Evolutionary conservation across 2,329 filamentous ascomycete species (phyloP), one percentile per base, ranked within the genome.

Genomic region (Aspergillus sp.): DNA sequence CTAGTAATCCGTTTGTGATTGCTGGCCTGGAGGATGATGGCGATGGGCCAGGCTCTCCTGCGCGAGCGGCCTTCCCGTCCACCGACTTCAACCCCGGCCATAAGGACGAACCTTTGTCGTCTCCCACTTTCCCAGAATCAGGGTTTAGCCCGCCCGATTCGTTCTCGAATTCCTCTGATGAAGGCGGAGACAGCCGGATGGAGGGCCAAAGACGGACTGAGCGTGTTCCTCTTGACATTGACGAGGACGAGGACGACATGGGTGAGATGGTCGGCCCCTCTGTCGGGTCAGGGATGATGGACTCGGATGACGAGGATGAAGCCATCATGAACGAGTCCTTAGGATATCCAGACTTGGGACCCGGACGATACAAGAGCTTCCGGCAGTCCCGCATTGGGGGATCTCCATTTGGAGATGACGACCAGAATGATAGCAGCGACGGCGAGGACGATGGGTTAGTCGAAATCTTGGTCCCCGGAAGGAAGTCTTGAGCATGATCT

Each of bases 281-380:
- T 63, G 71, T 50, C 64, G 71, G 64, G 40, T 76, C 75, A 43
- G 78, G 73, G 23, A 78, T 77, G 52, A 63, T 77, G 64, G 79
- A 80, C 47, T 79, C 78, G 23, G 77, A 78, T 31, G 81, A 80
- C 13, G 76, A 77, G 32, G 78, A 82, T 11, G 80, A 83, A 4
- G 80, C 71, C 20, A 70, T 75, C 34, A 73, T 83, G 23, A 83
- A 85, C 38, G 84, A 88, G 57, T 85, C 86, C 61, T 83, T 88
- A 71, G 86, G 85, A 13, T 86, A 88, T 53, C 88, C 88, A 60
- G 84, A 83, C 58, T 83, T 88, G 73, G 84, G 62, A 2, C 57
- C 66, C 9, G 63, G 54, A 11, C 62, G 69, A 47, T 73, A 72
- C 50, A 64, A 64, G 40, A 86, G 65, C 73, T 79, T 47, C 74